Conservation (phyloP, 495 filamentous ascomycete species). For the Penicillium tannophilum region DNA sequence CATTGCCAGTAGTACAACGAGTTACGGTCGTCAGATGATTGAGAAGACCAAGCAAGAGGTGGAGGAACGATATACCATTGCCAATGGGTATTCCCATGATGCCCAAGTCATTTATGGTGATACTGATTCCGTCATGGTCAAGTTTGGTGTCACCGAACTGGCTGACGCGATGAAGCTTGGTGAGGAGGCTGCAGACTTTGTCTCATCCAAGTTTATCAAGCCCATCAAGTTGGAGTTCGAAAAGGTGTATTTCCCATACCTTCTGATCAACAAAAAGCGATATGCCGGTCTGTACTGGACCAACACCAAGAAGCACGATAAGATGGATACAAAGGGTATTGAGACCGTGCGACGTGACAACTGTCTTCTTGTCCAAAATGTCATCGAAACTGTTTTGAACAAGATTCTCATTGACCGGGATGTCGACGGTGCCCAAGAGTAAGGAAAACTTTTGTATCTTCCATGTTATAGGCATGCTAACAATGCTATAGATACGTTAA, state of each 20-base stretch:
- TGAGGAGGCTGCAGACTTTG: slow-evolving; percentile 81
- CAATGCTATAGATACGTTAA: slow-evolving; percentile 78
- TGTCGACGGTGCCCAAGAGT: slow-evolving; percentile 89
- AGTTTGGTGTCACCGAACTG: slow-evolving; percentile 87
- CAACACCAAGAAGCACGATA: slow-evolving; percentile 90
- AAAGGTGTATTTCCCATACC: slow-evolving; percentile 98
- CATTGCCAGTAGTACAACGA: slow-evolving; percentile 95
- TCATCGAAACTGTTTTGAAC: slow-evolving; percentile 93
- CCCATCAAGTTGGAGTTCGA: slow-evolving; percentile 99
- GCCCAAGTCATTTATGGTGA: slow-evolving; percentile 98
- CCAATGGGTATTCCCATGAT: slow-evolving; percentile 91
- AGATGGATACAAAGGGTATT: slow-evolving; percentile 99
- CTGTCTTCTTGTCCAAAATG: slow-evolving; percentile 90
- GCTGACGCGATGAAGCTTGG: slow-evolving; percentile 91
- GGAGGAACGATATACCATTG: slow-evolving; percentile 82
- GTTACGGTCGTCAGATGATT: slow-evolving; percentile 97
- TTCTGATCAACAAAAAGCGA: slow-evolving; percentile 99
- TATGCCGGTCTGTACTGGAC: slow-evolving; percentile 99
- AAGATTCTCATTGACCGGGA: slow-evolving; percentile 96
- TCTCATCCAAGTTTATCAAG: slow-evolving; percentile 88
- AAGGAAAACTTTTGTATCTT: slow-evolving; percentile 38
- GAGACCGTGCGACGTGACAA: slow-evolving; percentile 98
- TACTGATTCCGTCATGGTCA: slow-evolving; percentile 99
- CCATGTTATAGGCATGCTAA: not conserved
- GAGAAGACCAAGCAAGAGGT: slow-evolving; percentile 95